Evolutionary conservation across 768 basidiomycete species (phyloP), one percentile per base, ranked within the genome.

Genomic region (Tulasnella sp.): DNA sequence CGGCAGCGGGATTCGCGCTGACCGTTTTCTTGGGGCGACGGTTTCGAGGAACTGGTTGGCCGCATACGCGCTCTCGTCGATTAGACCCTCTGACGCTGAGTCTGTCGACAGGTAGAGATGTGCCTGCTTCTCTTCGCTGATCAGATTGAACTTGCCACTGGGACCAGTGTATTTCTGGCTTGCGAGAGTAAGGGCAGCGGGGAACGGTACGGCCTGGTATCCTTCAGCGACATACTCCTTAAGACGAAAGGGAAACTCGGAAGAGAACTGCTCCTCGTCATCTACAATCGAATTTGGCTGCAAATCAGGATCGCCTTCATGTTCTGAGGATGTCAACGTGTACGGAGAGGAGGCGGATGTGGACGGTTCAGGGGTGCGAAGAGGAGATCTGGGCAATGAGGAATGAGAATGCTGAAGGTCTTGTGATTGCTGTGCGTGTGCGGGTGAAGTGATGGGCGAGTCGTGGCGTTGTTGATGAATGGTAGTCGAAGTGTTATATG

Each of bases 131-230:
- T 38, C 34, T 38, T 5, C 34, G 19, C 56, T 48, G 22, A 58
- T 19, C 29, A 50, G 43, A 22, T 76, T 75, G 65, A 89, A 91
- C 68, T 90, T 90, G 29, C 87, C 87, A n/a, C 48, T 25, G 38
- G 55, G 31, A 24, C 75, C 64, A 0, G 73, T 72, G 65, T 92
- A 90, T 70, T 92, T 92, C 9, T 80, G 80, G 66, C 91, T 87
- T 12, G 80, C 74, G 12, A 74, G 63, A 17, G 77, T 74, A 66
- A 89, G 84, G 45, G 76, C 79, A 9, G 74, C 68, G 0, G 83
- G 78, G 61, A 92, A 90, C 0, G 83, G 80, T 24, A 92, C 85
- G 0, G 88, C 81, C 38, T 87, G 84, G 61, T 88, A 91, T 25
- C 71, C 68, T 53, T 63, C 66, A 53, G 59, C 21, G 59, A 59